Conservation (phyloP, 163 green algal species). For the Scenedesmus sp. region DNA sequence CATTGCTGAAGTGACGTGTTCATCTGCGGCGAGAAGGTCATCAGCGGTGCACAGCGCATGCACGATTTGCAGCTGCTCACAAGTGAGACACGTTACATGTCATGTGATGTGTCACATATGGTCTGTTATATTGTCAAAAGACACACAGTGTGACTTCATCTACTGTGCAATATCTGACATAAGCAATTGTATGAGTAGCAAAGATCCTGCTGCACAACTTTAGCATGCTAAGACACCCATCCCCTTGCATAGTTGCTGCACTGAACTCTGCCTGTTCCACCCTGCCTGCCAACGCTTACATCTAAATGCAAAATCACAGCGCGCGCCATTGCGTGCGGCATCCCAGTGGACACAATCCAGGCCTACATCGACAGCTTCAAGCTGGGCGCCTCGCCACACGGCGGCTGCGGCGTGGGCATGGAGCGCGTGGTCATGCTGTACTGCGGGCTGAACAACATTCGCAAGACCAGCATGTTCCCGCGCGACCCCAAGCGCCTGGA, state of each 20-base stretch:
- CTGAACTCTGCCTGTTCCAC: too few relatives aligned
- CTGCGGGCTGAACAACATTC: constrained; percentile 97
- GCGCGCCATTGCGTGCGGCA: constrained; percentile 78
- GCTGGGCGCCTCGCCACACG: constrained; percentile 88
- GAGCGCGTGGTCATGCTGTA: constrained; percentile 99
- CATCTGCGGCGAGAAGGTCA: constrained; percentile 99
- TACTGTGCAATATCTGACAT: too few relatives aligned
- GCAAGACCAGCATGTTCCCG: constrained; percentile 98
- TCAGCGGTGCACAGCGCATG: constrained; percentile 95
- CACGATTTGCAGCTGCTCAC: constrained; percentile 94
- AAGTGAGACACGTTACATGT: constrained; percentile 19
- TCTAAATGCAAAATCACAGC: constrained; percentile 50
- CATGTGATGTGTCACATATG: not conserved
- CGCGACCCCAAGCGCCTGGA: constrained; percentile 94
- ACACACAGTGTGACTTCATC: too few relatives aligned
- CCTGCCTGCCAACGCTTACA: not conserved
- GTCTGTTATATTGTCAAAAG: too few relatives aligned
- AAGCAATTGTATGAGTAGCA: too few relatives aligned
- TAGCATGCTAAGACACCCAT: too few relatives aligned
- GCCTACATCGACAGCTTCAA: constrained; percentile 98
- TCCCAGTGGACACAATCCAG: constrained; percentile 90
- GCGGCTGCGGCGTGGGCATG: constrained; percentile 94
- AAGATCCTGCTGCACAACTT: too few relatives aligned
- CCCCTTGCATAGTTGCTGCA: too few relatives aligned
- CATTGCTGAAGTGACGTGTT: constrained; percentile 88